Conservation (phyloP, 306 rosid species). For the Begonia fuchsioides region DNA sequence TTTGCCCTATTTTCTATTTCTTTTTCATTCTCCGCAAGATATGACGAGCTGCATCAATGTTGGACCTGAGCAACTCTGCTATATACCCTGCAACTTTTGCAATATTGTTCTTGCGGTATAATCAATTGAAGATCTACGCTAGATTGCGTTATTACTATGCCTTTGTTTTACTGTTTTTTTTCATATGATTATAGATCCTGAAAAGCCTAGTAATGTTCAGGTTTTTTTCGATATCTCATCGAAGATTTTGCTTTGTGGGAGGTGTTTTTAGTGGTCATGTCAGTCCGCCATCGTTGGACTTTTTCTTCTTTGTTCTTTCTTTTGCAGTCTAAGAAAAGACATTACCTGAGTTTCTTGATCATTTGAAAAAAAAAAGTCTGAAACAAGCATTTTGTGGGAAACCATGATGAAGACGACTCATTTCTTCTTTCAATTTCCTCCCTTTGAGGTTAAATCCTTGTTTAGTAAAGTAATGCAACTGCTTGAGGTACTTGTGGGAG, state of each 20-base stretch:
- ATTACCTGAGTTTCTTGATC: slow-evolving; percentile 24
- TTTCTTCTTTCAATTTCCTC: slow-evolving; percentile 23
- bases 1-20: no score
- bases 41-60: slow-evolving; percentile 34
- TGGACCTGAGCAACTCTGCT: slow-evolving; percentile 88
- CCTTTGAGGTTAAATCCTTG: neutral
- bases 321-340: slow-evolving; percentile 64
- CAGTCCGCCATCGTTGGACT: slow-evolving; percentile 56
- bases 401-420: slow-evolving; percentile 45
- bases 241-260: slow-evolving; percentile 4
- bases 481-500: neutral
- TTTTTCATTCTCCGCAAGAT: neutral
- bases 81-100: slow-evolving; percentile 99
- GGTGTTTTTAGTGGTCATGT: slow-evolving; percentile 25
- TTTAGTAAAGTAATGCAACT: no score
- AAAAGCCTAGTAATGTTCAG: neutral
- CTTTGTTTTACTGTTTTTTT: neutral
- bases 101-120: slow-evolving; percentile 94
- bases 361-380: no score
- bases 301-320: slow-evolving; percentile 27
- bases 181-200: neutral
- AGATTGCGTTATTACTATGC: no score
- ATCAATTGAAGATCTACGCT: neutral
- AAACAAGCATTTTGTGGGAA: neutral
- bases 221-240: neutral